phyloP scores from a whole-genome alignment of 805 yeast genomes.

The Myxozyma kluyveri region DNA sequence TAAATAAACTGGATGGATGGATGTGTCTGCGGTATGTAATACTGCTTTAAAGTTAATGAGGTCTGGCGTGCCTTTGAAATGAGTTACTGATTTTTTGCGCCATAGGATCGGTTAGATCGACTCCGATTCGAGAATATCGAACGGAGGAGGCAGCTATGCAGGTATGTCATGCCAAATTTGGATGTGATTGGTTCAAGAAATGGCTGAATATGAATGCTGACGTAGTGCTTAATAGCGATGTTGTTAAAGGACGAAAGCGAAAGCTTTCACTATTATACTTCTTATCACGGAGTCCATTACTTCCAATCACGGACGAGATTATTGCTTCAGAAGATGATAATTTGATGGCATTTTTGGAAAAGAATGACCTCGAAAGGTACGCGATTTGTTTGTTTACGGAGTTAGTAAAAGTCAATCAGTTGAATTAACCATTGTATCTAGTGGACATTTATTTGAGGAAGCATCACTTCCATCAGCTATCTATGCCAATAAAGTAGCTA shows the following conservation, averaged over 20 bases:
- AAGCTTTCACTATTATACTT: conserved; percentile 62
- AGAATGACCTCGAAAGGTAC: conserved; percentile 53
- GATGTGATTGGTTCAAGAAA: not conserved
- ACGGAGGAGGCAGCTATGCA: conserved; percentile 45
- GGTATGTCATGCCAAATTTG: conserved; percentile 30
- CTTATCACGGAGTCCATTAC: conserved; percentile 51
- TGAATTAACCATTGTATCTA: too few relatives aligned
- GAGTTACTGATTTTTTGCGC: not conserved
- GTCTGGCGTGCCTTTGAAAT: not conserved
- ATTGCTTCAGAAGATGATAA: conserved; percentile 43
- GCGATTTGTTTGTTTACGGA: conserved; percentile 21
- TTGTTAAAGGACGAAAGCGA: conserved; percentile 53
- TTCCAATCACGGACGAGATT: conserved; percentile 43
- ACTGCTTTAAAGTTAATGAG: not conserved
- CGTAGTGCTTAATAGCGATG: conserved; percentile 37
- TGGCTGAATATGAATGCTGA: not conserved
- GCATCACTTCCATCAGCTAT: conserved; percentile 36
- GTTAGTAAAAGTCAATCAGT: not conserved
- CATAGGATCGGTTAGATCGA: conserved; percentile 39
- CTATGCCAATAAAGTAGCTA: conserved; percentile 10
- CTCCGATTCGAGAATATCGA: conserved; percentile 49
- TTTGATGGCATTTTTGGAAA: conserved; percentile 48
- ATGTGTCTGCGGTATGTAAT: conserved; percentile 21
- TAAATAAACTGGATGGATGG: conserved; percentile 13
- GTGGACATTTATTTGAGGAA: conserved; percentile 36